Percentiles rank a stretch among this genome's conserved stretches.
Conservation (phyloP, 2,329 filamentous ascomycete species). For the Aspergillus sp. region DNA sequence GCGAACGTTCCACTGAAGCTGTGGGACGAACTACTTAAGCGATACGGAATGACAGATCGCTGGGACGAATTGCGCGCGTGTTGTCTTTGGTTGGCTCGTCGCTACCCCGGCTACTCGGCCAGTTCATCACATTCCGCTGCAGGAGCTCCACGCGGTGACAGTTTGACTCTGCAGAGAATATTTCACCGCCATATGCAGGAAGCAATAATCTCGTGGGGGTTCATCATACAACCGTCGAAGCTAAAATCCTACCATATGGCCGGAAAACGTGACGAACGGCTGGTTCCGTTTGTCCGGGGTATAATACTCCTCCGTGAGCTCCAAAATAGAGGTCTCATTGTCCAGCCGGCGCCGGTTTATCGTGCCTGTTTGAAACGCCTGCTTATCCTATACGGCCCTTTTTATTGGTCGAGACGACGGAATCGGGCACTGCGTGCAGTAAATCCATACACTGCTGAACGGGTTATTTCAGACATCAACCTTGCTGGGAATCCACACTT, state of each 20-base stretch:
- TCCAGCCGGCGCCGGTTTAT: conserved; percentile 30
- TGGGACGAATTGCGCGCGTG: conserved; percentile 54
- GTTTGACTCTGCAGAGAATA: conserved; percentile 37
- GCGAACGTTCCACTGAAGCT: conserved; percentile 41
- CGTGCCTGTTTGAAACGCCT: conserved; percentile 38
- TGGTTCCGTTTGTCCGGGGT: conserved; percentile 42
- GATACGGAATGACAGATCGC: conserved; percentile 57
- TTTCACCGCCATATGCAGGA: conserved; percentile 47
- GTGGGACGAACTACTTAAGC: conserved; percentile 61
- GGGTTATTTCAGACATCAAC: conserved; percentile 34
- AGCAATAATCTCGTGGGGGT: conserved; percentile 53
- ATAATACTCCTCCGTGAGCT: conserved; percentile 41
- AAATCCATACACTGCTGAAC: conserved; percentile 34
- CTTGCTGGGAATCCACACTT: conserved; percentile 29
- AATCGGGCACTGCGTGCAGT: conserved; percentile 38
- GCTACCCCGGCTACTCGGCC: conserved; percentile 43
- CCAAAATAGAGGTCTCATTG: conserved; percentile 34
- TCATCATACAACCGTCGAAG: conserved; percentile 33
- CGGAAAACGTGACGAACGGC: conserved; percentile 19
- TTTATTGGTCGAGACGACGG: conserved; percentile 21
- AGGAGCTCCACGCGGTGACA: conserved; percentile 13
- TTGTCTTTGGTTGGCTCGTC: conserved; percentile 51
- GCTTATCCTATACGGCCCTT: conserved; percentile 36
- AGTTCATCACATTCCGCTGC: background rate
- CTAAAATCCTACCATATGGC: conserved; percentile 21